A percentile compares a stretch with the other conserved stretches of the same genome.
Evolutionary conservation across 495 filamentous ascomycete genomes (phyloP).

Genomic region (Hypoxylon cercidicola): DNA sequence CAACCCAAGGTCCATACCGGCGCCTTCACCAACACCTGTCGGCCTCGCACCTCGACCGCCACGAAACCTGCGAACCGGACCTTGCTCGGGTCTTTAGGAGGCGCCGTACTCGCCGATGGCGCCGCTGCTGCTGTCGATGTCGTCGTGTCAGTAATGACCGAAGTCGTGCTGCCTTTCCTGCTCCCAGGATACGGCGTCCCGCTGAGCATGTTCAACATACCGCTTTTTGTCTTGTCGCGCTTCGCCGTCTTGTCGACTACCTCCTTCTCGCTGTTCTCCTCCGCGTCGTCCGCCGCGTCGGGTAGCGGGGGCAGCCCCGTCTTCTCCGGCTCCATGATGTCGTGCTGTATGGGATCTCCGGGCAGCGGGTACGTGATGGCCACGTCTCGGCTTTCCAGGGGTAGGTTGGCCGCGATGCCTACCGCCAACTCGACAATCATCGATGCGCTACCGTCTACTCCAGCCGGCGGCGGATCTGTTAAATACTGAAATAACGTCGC

Average conservation of each 20-base stretch:
- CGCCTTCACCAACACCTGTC: slow-evolving; percentile 86
- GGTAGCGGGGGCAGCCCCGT: slow-evolving; percentile 75
- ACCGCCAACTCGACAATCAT: slow-evolving; percentile 96
- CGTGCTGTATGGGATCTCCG: slow-evolving; percentile 69
- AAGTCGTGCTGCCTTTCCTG: slow-evolving; percentile 52
- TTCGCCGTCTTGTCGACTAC: slow-evolving; percentile 58
- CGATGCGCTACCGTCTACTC: slow-evolving; percentile 79
- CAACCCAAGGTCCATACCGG: slow-evolving; percentile 80
- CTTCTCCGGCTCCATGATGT: slow-evolving; percentile 86
- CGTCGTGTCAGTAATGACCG: slow-evolving; percentile 48
- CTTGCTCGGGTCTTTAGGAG: slow-evolving; percentile 58
- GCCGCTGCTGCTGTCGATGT: slow-evolving; percentile 52
- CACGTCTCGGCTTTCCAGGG: slow-evolving; percentile 91
- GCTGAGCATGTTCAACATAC: slow-evolving; percentile 47
- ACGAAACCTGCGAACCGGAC: slow-evolving; percentile 89
- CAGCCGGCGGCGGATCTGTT: slow-evolving; percentile 76
- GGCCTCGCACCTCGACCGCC: slow-evolving; percentile 83
- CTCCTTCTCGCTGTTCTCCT: slow-evolving; percentile 56
- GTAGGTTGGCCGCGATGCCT: slow-evolving; percentile 84
- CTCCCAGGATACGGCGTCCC: slow-evolving; percentile 45
- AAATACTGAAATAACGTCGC: slow-evolving; percentile 75
- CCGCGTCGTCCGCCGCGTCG: slow-evolving; percentile 60
- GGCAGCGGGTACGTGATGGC: slow-evolving; percentile 85
- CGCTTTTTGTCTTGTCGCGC: slow-evolving; percentile 50
- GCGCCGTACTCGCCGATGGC: slow-evolving; percentile 16